phyloP scores from a whole-genome alignment of 2,329 filamentous ascomycete genomes.

The Pseudogymnoascus sp. region DNA sequence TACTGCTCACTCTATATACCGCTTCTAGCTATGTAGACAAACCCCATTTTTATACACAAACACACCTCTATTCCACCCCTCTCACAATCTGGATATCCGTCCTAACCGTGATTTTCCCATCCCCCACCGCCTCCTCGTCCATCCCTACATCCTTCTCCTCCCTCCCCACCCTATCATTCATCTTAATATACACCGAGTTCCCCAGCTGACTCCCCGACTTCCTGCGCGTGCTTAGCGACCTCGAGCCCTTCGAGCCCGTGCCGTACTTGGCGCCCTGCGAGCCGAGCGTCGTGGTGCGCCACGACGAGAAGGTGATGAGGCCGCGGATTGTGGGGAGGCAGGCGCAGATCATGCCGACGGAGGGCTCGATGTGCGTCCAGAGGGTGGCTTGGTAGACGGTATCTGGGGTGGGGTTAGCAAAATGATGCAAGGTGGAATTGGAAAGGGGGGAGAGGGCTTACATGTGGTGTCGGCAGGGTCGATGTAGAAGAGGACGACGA shows the following conservation, averaged over 20 bases:
- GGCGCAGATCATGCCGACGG: conserved; percentile 15
- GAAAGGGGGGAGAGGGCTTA: conserved; percentile 3
- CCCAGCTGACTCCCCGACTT: conserved; percentile 11
- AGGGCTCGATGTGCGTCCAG: conserved; percentile 14
- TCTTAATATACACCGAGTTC: background rate
- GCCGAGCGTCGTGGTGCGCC: background rate
- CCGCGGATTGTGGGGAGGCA: conserved; percentile 13
- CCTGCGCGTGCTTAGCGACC: background rate
- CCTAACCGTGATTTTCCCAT: background rate
- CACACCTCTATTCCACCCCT: background rate
- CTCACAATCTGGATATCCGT: background rate
- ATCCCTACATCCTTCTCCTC: background rate
- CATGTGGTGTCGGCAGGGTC: conserved; percentile 20
- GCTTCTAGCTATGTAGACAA: background rate
- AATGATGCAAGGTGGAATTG: background rate
- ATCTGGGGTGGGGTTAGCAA: background rate
- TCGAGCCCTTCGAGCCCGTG: background rate
- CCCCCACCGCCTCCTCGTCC: background rate
- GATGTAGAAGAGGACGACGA: conserved; percentile 18
- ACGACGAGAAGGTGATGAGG: background rate
- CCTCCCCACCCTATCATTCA: conserved; percentile 7
- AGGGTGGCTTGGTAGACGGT: conserved; percentile 6
- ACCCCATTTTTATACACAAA: background rate
- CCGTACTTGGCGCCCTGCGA: background rate
- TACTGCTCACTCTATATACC: background rate